phyloP scores from a whole-genome alignment of 164 flowering plant species.

The Malania oleifera region DNA sequence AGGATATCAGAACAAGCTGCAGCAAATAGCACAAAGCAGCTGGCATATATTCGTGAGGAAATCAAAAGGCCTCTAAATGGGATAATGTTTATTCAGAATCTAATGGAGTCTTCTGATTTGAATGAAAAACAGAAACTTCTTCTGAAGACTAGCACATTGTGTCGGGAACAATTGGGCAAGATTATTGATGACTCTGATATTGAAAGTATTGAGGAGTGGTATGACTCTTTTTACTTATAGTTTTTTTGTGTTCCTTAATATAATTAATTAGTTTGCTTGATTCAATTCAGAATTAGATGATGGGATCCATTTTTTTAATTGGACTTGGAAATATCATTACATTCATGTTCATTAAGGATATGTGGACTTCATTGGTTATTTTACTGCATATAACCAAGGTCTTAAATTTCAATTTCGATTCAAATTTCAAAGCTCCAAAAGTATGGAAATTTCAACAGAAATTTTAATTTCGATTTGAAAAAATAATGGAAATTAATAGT shows the following conservation, averaged over 20 bases:
- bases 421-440: too few species aligned
- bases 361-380: neutral
- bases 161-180: constrained; percentile 57
- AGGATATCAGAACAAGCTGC: constrained; percentile 64
- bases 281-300: too few species aligned
- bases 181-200: constrained; percentile 56
- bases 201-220: constrained; percentile 69
- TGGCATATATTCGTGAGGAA: constrained; percentile 57
- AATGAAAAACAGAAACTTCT: constrained; percentile 48
- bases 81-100: constrained; percentile 36
- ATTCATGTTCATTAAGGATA: neutral
- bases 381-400: neutral
- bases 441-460: too few species aligned
- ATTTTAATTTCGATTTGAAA: too few species aligned
- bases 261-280: too few species aligned
- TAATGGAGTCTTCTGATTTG: constrained; percentile 50
- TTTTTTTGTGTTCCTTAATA: too few species aligned
- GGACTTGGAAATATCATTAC: neutral
- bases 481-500: too few species aligned
- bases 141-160: constrained; percentile 36
- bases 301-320: too few species aligned
- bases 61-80: constrained; percentile 56
- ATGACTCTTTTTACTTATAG: constrained; percentile 15
- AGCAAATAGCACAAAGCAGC: constrained; percentile 38
- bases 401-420: too few species aligned